phyloP scores from a whole-genome alignment of 1,139 yeast genomes.

The Hansenula sp. region DNA sequence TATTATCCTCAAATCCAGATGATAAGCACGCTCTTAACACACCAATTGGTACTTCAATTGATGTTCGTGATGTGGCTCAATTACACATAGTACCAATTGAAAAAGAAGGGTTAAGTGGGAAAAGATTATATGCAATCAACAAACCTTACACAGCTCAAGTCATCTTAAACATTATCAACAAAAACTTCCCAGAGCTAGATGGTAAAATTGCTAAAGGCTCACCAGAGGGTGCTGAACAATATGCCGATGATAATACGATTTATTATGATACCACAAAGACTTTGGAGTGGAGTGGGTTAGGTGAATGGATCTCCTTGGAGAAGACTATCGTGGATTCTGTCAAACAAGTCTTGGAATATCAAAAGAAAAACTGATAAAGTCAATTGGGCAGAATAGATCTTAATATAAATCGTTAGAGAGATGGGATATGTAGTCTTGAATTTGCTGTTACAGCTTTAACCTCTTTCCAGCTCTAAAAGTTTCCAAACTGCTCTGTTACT shows the following conservation, averaged over 20 bases:
- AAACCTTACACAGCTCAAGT: too few relatives aligned
- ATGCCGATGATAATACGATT: not conserved
- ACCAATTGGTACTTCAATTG: slow-evolving; percentile 28
- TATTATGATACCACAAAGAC: slow-evolving; percentile 1
- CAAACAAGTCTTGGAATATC: not conserved
- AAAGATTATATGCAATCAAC: too few relatives aligned
- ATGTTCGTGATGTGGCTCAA: slow-evolving; percentile 41
- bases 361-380: too few relatives aligned
- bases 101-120: slow-evolving; percentile 11
- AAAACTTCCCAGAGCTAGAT: too few relatives aligned
- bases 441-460: too few relatives aligned
- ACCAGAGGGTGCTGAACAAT: not conserved
- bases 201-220: not conserved
- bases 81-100: slow-evolving; percentile 35
- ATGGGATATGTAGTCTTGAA: too few relatives aligned
- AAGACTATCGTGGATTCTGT: not conserved
- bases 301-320: not conserved
- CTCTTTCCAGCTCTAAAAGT: too few relatives aligned
- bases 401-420: not conserved
- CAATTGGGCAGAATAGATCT: not conserved
- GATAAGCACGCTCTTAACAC: slow-evolving; percentile 15
- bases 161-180: too few relatives aligned
- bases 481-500: too few relatives aligned
- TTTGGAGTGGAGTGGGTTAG: not conserved
- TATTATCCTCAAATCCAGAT: slow-evolving; percentile 24